These are phyloP conservation scores for Vaccinium vitisidaea DNA, from an alignment of 148 eudicot species.

Conservation along the genomic window DNA sequence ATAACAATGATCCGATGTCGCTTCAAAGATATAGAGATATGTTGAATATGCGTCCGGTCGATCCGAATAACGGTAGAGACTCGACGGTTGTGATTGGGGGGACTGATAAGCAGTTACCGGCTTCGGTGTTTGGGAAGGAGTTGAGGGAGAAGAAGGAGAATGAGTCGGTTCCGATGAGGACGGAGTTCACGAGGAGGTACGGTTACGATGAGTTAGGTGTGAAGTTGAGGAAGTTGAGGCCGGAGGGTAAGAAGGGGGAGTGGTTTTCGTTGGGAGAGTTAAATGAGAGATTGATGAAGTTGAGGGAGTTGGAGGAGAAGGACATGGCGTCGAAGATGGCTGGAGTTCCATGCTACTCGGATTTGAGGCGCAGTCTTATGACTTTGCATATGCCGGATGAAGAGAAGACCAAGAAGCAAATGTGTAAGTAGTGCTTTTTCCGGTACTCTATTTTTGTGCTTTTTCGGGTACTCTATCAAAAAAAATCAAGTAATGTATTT, in stretches of 20 bases:
- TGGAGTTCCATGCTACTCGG: not conserved
- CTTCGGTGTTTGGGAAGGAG: constrained; percentile 30
- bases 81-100: constrained; percentile 21
- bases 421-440: constrained; percentile 24
- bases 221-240: constrained; percentile 63
- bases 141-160: constrained; percentile 20
- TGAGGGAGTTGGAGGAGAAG: constrained; percentile 50
- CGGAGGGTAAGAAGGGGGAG: constrained; percentile 25
- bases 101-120: constrained; percentile 23
- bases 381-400: not conserved
- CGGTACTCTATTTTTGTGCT: no score
- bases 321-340: not conserved
- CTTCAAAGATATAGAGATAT: constrained; percentile 22
- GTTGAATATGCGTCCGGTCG: constrained; percentile 18
- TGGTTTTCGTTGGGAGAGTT: constrained; percentile 64
- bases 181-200: constrained; percentile 31
- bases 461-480: no score
- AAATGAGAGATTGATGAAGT: constrained; percentile 51
- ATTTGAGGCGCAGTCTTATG: constrained; percentile 30
- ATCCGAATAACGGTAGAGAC: not conserved
- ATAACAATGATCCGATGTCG: constrained; percentile 6
- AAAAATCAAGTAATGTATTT: no score
- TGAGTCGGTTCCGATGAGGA: not conserved
- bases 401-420: not conserved
- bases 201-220: constrained; percentile 46